A percentile compares a stretch with the other conserved stretches of the same genome.
These are phyloP conservation scores for Myxozyma vanderwaltii DNA, from an alignment of 805 yeast species.

Conservation along the genomic window DNA sequence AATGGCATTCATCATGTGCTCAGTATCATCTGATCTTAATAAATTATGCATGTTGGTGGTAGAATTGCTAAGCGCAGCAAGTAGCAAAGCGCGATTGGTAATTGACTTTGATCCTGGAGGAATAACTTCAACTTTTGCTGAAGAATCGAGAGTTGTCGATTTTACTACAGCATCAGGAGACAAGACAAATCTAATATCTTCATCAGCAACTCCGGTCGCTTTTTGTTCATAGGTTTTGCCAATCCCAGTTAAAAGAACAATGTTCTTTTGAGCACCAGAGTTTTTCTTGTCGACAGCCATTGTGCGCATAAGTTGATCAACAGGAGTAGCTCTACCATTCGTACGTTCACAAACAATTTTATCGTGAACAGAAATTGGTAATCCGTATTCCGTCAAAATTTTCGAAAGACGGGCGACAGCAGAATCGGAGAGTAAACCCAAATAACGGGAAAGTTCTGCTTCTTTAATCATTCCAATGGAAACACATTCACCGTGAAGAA, in stretches of 20 bases:
- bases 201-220: conserved; percentile 82
- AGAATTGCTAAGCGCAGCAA: conserved; percentile 91
- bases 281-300: conserved; percentile 98
- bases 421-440: conserved; percentile 85
- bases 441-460: conserved; percentile 91
- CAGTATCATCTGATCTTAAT: conserved; percentile 94
- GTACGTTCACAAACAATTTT: conserved; percentile 70
- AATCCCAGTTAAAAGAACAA: conserved; percentile 77
- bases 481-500: conserved; percentile 98
- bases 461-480: conserved; percentile 93
- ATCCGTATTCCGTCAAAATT: conserved; percentile 79
- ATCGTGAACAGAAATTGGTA: conserved; percentile 80
- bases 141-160: conserved; percentile 40
- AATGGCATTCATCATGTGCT: conserved; percentile 89
- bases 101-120: conserved; percentile 99
- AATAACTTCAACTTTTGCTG: conserved; percentile 51
- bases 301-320: conserved; percentile 69
- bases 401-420: conserved; percentile 89
- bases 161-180: conserved; percentile 75
- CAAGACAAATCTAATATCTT: conserved; percentile 75
- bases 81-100: conserved; percentile 87
- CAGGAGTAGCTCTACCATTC: conserved; percentile 68
- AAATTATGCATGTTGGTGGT: conserved; percentile 79
- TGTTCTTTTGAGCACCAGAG: conserved; percentile 87
- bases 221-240: conserved; percentile 87